A percentile compares a stretch with the other conserved stretches of the same genome.
Evolutionary conservation across 495 filamentous ascomycete genomes (phyloP).

Genomic region (Bacidia gigantensis): DNA sequence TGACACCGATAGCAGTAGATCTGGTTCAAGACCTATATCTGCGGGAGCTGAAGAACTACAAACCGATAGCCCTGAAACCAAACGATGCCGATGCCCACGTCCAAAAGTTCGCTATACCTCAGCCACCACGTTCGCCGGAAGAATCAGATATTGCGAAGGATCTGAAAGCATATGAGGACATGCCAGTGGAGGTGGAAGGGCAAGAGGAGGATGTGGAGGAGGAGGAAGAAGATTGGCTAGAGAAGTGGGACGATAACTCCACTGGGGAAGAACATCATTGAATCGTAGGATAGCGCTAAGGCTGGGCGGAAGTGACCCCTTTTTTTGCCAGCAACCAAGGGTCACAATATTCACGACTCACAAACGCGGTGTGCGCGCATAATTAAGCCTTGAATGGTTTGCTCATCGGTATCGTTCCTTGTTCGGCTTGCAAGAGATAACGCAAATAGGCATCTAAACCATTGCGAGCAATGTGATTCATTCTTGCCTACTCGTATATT

Average conservation of each 20-base stretch:
- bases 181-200: conserved; percentile 90
- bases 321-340: too few relatives aligned
- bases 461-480: too few relatives aligned
- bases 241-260: conserved; percentile 34
- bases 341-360: too few relatives aligned
- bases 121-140: conserved; percentile 73
- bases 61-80: conserved; percentile 68
- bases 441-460: too few relatives aligned
- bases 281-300: too few relatives aligned
- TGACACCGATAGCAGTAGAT: conserved; percentile 49
- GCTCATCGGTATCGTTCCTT: too few relatives aligned
- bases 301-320: too few relatives aligned
- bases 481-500: too few relatives aligned
- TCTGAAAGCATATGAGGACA: conserved; percentile 81
- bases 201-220: conserved; percentile 33
- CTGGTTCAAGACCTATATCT: conserved; percentile 96
- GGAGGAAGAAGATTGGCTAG: conserved; percentile 59
- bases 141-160: conserved; percentile 82
- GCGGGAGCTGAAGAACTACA: conserved; percentile 84
- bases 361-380: too few relatives aligned
- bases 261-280: not conserved
- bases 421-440: too few relatives aligned
- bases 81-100: conserved; percentile 81
- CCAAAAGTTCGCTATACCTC: conserved; percentile 68
- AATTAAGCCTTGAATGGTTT: too few relatives aligned